Conservation (phyloP, 148 eudicot species). For the Silene latifolia region DNA sequence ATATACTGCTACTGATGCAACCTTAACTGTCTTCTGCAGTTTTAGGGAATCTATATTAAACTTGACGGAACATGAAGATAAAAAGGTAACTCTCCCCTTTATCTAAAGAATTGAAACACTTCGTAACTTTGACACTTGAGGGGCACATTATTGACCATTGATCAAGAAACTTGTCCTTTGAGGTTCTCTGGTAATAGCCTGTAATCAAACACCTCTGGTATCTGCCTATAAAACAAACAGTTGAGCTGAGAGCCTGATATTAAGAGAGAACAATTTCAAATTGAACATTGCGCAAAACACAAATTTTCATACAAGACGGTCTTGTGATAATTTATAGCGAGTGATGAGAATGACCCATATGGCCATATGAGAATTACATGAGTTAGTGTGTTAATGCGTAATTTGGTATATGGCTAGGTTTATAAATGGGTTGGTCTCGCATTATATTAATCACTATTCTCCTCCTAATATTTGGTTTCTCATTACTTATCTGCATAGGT, state of each 20-base stretch:
- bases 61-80: conserved; percentile 77
- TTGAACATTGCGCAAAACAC: neutral
- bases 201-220: neutral
- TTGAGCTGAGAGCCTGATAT: neutral
- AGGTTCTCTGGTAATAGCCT: neutral
- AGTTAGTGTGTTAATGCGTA: neutral
- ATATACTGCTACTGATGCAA: conserved; percentile 15
- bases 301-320: neutral
- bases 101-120: neutral
- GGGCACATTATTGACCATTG: neutral
- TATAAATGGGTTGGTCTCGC: neutral
- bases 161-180: neutral
- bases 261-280: neutral
- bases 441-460: neutral
- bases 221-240: neutral
- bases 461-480: conserved; percentile 4
- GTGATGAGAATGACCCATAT: neutral
- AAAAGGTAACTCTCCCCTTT: conserved; percentile 48
- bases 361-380: neutral
- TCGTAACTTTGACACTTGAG: neutral
- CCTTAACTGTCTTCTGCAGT: conserved; percentile 43
- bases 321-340: neutral
- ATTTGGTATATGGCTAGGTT: neutral
- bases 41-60: conserved; percentile 71
- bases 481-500: conserved; percentile 43